Evolutionary conservation across 768 basidiomycete species (phyloP), one percentile per base, ranked within the genome.

Genomic region (Tephrocybe sp.): DNA sequence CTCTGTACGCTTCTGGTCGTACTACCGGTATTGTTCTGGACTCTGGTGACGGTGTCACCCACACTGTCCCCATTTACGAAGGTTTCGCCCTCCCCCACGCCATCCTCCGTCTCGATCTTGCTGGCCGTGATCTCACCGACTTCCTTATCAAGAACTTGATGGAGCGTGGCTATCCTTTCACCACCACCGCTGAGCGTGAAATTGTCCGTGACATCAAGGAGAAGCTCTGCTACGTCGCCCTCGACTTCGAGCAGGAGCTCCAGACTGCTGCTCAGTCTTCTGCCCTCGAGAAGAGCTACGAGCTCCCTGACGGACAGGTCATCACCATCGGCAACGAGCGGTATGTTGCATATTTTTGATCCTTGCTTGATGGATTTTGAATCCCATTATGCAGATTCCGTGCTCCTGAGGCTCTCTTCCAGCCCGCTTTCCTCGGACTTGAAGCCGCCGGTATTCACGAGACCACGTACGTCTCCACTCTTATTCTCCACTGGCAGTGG

Each of bases 151-250:
- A 92, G 76, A 84, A 87, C 62, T 71, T 93, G 65, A 87, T 81
- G 69, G 93, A 97, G 72, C 85, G 94, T 63, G 94, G 94, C 9
- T 95, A 97, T 71, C 79, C 84, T 15, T 96, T 97, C 82, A 94
- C 90, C 59, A 96, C 93, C 55, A 88, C 91, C 11, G 92, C 91
- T 30, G 92, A 93, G 73, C 82, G 85, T 63, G 92, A 94, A 83
- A 92, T 97, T 51, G 94, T 96, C 60, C 81, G 94, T 52, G 94
- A 96, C 69, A 95, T 97, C 79, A 97, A 97, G 79, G 92, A 93
- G 81, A 93, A 92, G 79, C 83, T 95, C 24, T 94, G 92, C 70
- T 95, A 95, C 66, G 93, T 96, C 56, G 92, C 92, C 31, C 81
- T 94, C 53, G 92, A 95, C 70, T 95, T 94, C 58, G 92, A 95